Conservation (phyloP, 2,329 filamentous ascomycete genomes). For the Epichloe amarillans region DNA sequence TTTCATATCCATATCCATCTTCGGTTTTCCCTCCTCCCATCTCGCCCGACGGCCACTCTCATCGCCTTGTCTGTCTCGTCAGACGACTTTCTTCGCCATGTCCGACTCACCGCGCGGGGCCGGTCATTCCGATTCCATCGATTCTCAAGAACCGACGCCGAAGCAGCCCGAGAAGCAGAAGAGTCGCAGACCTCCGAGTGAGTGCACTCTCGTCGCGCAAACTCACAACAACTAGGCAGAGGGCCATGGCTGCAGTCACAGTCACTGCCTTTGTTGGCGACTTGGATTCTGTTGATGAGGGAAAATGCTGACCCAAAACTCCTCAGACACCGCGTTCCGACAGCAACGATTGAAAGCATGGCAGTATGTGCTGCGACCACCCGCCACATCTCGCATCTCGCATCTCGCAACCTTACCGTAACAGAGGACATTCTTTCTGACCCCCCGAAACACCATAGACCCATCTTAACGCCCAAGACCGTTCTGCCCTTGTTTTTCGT, state of each 20-base stretch:
- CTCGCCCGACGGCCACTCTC: neutral
- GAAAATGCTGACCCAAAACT: neutral
- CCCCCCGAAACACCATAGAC: slow-evolving; percentile 37
- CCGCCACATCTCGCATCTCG: neutral
- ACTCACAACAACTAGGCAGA: slow-evolving; percentile 15
- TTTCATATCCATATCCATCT: neutral
- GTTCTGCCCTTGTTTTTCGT: slow-evolving; percentile 83
- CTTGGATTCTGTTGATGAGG: neutral
- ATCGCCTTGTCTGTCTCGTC: neutral
- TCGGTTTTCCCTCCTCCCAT: neutral
- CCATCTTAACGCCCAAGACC: slow-evolving; percentile 89
- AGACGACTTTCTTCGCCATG: slow-evolving; percentile 24
- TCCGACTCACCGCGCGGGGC: slow-evolving; percentile 31
- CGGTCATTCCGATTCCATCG: slow-evolving; percentile 38
- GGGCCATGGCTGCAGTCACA: neutral
- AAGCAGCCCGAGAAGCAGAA: slow-evolving; percentile 64
- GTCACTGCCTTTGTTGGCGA: slow-evolving; percentile 2
- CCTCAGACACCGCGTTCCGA: slow-evolving; percentile 80
- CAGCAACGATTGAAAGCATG: slow-evolving; percentile 97
- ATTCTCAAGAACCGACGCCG: slow-evolving; percentile 37
- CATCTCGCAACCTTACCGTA: no score
- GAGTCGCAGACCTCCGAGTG: slow-evolving; percentile 83
- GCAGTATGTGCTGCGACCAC: slow-evolving; percentile 55
- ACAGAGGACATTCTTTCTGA: slow-evolving; percentile 20
- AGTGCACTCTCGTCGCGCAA: slow-evolving; percentile 17